Conservation (phyloP, 2,329 filamentous ascomycete genomes). For the Drechslerella stenobrocha region DNA sequence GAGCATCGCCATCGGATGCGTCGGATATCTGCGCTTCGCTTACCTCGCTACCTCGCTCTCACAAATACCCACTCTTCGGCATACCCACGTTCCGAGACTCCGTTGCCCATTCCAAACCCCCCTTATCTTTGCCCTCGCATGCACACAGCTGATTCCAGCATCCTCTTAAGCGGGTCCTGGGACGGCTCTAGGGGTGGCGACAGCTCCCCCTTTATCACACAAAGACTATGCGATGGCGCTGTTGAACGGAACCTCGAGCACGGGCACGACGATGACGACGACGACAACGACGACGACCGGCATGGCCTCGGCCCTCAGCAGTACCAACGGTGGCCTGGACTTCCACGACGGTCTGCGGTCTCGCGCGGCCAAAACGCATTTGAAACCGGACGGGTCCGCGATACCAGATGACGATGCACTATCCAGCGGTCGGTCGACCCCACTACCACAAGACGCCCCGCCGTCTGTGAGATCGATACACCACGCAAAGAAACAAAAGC, state of each 20-base stretch:
- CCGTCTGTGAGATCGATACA: constrained; percentile 86
- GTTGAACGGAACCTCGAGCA: constrained; percentile 29
- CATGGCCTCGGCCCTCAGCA: constrained; percentile 16
- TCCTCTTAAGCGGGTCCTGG: no score
- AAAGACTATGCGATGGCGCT: constrained; percentile 20
- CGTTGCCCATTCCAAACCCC: no score
- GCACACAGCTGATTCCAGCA: no score
- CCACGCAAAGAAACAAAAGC: constrained; percentile 78
- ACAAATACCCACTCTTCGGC: no score
- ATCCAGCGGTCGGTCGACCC: constrained; percentile 65
- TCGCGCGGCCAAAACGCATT: constrained; percentile 23
- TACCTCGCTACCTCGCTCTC: no score
- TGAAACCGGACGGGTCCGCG: constrained; percentile 29
- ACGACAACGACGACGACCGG: constrained; percentile 6
- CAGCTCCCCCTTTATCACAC: not conserved
- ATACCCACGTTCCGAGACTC: no score
- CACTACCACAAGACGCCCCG: constrained; percentile 84
- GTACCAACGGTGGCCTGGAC: constrained; percentile 14
- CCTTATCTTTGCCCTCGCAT: no score
- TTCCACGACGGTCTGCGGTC: constrained; percentile 16
- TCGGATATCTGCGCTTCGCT: no score
- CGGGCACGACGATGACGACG: no score
- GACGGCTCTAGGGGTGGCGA: no score
- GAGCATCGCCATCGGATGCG: no score
- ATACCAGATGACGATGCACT: constrained; percentile 38